These are phyloP conservation scores for Aspergillus vadensis DNA, from an alignment of 2,329 filamentous ascomycete species.

Conservation along the genomic window DNA sequence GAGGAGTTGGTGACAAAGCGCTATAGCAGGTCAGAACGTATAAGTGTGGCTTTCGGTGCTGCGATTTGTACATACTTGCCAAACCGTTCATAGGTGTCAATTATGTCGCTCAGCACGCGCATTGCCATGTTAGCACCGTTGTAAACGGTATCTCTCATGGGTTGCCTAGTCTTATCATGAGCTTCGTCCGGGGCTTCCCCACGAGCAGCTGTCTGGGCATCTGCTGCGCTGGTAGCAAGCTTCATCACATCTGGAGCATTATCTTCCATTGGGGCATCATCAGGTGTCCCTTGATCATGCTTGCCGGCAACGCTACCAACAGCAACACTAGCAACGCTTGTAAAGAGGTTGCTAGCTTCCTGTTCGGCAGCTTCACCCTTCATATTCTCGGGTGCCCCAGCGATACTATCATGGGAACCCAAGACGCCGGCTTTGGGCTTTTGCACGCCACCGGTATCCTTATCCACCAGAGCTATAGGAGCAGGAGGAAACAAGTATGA, in stretches of 20 bases:
- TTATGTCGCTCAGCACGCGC: constrained; percentile 62
- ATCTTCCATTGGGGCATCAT: constrained; percentile 53
- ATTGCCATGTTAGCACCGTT: constrained; percentile 73
- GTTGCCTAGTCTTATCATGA: constrained; percentile 76
- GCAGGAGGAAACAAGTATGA: constrained; percentile 72
- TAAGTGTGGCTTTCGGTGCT: neutral
- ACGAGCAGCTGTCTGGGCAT: constrained; percentile 55
- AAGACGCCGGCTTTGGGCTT: constrained; percentile 75
- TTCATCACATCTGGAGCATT: constrained; percentile 64
- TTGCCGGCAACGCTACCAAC: constrained; percentile 78
- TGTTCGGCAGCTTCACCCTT: constrained; percentile 82
- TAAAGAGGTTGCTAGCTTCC: constrained; percentile 79
- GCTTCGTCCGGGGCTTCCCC: constrained; percentile 54
- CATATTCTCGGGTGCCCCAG: constrained; percentile 79
- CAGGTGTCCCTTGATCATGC: constrained; percentile 67
- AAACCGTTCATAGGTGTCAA: constrained; percentile 65
- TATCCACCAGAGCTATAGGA: constrained; percentile 71
- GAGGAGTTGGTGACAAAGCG: constrained; percentile 64
- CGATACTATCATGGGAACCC: constrained; percentile 74
- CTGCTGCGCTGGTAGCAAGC: constrained; percentile 55
- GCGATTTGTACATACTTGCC: constrained; percentile 52
- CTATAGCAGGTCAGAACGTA: constrained; percentile 32
- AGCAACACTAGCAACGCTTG: constrained; percentile 71
- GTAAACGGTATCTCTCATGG: constrained; percentile 77
- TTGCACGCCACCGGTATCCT: constrained; percentile 71